phyloP scores from a whole-genome alignment of 345 rosid species.

The Noccaea bulbosa region DNA sequence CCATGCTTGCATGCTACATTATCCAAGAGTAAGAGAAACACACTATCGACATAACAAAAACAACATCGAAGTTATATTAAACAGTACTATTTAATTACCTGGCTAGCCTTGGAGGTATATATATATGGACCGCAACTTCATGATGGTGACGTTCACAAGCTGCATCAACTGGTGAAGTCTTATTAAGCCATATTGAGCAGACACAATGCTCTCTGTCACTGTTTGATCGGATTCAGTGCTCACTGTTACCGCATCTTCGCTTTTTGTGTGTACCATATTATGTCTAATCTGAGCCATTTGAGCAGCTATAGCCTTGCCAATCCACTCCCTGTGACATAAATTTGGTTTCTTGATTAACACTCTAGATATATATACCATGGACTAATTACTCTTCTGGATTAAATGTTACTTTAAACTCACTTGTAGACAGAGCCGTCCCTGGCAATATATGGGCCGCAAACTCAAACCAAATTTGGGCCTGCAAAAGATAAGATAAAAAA shows the following conservation, averaged over 20 bases:
- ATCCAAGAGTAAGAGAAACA: background rate
- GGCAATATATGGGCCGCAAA: no score
- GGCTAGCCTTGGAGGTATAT: constrained; percentile 57
- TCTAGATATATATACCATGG: background rate
- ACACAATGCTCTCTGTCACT: constrained; percentile 72
- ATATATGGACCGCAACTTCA: constrained; percentile 74
- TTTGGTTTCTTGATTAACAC: background rate
- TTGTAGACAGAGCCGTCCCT: background rate
- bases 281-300: constrained; percentile 64
- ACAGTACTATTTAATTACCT: constrained; percentile 49
- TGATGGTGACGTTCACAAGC: constrained; percentile 56
- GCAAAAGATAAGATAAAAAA: no score
- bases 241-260: constrained; percentile 61
- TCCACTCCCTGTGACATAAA: constrained; percentile 65
- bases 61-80: background rate
- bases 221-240: constrained; percentile 61
- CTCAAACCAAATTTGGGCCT: no score
- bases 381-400: background rate
- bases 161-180: constrained; percentile 60
- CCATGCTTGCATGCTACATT: constrained; percentile 74
- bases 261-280: constrained; percentile 40
- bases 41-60: background rate
- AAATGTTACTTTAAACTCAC: constrained; percentile 50
- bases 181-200: constrained; percentile 70
- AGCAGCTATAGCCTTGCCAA: constrained; percentile 67